A percentile compares a stretch with the other conserved stretches of the same genome.
Evolutionary conservation across 257 asterid genomes (phyloP).

Genomic region (Misopates orontium): DNA sequence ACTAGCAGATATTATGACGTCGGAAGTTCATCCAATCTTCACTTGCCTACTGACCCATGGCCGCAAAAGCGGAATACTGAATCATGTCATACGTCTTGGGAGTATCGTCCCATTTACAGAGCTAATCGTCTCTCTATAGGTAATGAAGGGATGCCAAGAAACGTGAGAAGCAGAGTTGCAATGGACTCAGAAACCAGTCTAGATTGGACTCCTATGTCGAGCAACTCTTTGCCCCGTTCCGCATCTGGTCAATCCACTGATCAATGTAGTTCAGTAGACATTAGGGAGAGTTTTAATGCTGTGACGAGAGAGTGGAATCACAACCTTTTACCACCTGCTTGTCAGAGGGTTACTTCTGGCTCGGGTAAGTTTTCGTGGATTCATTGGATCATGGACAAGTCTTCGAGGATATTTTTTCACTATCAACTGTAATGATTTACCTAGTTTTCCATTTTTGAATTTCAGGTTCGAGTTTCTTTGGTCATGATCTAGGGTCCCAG

Average conservation of each 20-base stretch:
- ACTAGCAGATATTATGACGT: slow-evolving; percentile 59
- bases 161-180: slow-evolving; percentile 69
- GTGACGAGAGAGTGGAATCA: slow-evolving; percentile 57
- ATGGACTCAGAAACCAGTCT: slow-evolving; percentile 46
- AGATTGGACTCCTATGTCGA: slow-evolving; percentile 45
- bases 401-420: not conserved
- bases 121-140: slow-evolving; percentile 54
- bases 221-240: slow-evolving; percentile 41
- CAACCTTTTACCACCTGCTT: slow-evolving; percentile 40
- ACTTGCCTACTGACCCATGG: slow-evolving; percentile 51
- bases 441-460: slow-evolving; percentile 28
- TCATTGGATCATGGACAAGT: not conserved
- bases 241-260: slow-evolving; percentile 38
- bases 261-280: slow-evolving; percentile 42
- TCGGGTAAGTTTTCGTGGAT: slow-evolving; percentile 46
- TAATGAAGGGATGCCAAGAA: slow-evolving; percentile 57
- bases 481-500: slow-evolving; percentile 49
- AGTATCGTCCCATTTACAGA: slow-evolving; percentile 47
- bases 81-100: slow-evolving; percentile 51
- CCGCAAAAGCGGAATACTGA: slow-evolving; percentile 59
- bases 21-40: slow-evolving; percentile 72
- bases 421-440: not conserved
- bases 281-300: slow-evolving; percentile 44
- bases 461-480: slow-evolving; percentile 51
- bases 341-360: slow-evolving; percentile 45